phyloP scores from a whole-genome alignment of 2,329 filamentous ascomycete genomes.

The Fusarium fracticaudum region DNA sequence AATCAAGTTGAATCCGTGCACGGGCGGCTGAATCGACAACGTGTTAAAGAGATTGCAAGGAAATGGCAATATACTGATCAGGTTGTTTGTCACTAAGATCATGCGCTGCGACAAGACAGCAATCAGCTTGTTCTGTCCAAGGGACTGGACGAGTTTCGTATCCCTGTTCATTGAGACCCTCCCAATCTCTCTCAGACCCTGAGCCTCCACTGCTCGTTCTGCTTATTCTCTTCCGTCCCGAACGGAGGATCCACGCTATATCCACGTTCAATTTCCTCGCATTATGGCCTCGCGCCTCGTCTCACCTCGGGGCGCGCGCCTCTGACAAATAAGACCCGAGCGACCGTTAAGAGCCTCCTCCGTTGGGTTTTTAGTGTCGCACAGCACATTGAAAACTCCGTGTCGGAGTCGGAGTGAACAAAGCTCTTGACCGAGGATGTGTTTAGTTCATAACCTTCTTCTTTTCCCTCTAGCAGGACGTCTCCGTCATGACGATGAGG shows the following conservation, averaged over 20 bases:
- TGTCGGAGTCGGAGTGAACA: constrained; percentile 28
- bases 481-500: constrained; percentile 34
- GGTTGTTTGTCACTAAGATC: constrained; percentile 5
- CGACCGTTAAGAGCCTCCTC: constrained; percentile 13
- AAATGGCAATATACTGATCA: constrained; percentile 21
- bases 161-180: constrained; percentile 36
- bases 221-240: constrained; percentile 15
- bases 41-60: constrained; percentile 14
- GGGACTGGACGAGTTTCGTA: constrained; percentile 32
- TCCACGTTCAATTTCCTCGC: constrained; percentile 29
- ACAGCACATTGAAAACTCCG: constrained; percentile 6
- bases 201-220: constrained; percentile 21
- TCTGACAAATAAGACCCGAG: constrained; percentile 19
- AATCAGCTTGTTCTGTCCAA: background rate
- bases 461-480: constrained; percentile 9
- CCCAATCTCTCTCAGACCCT: constrained; percentile 39
- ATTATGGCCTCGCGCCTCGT: constrained; percentile 22
- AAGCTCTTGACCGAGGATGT: constrained; percentile 13
- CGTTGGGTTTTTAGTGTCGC: background rate
- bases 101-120: background rate
- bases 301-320: constrained; percentile 13
- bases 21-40: background rate
- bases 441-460: background rate
- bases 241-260: constrained; percentile 22
- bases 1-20: constrained; percentile 12